A percentile compares a stretch with the other conserved stretches of the same genome.
Conservation (phyloP, 441 rosid species). For the Croton laevigatus region DNA sequence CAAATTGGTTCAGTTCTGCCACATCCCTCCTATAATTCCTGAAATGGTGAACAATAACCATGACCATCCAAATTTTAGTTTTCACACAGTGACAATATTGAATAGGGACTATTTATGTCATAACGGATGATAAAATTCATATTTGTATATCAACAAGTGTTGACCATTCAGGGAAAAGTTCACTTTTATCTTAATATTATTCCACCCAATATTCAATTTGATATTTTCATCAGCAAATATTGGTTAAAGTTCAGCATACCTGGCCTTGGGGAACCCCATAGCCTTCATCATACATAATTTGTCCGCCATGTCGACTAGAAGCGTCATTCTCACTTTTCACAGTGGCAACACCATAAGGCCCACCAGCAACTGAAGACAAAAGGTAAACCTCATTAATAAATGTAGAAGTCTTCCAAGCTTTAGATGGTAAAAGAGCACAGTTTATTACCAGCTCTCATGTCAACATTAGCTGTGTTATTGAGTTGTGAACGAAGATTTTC, state of each 20-base stretch:
- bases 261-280: conserved; percentile 46
- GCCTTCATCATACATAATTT: conserved; percentile 51
- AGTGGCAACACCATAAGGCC: conserved; percentile 47
- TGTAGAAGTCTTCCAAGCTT: background rate
- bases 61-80: background rate
- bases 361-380: conserved; percentile 42
- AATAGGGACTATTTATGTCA: background rate
- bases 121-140: background rate
- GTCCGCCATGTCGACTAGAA: conserved; percentile 49
- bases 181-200: background rate
- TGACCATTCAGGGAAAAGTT: background rate
- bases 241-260: conserved; percentile 38
- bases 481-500: conserved; percentile 83
- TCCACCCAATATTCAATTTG: background rate
- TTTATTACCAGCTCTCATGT: conserved; percentile 51
- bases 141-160: background rate
- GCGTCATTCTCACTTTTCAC: conserved; percentile 51
- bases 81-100: background rate
- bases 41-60: background rate
- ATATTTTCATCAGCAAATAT: background rate
- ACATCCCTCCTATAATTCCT: background rate
- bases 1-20: background rate
- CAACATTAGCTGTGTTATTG: conserved; percentile 51
- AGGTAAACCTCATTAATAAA: conserved; percentile 11
- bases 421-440: conserved; percentile 6